Conservation (phyloP, 441 rosid species). For the Metrosideros polymorpha region DNA sequence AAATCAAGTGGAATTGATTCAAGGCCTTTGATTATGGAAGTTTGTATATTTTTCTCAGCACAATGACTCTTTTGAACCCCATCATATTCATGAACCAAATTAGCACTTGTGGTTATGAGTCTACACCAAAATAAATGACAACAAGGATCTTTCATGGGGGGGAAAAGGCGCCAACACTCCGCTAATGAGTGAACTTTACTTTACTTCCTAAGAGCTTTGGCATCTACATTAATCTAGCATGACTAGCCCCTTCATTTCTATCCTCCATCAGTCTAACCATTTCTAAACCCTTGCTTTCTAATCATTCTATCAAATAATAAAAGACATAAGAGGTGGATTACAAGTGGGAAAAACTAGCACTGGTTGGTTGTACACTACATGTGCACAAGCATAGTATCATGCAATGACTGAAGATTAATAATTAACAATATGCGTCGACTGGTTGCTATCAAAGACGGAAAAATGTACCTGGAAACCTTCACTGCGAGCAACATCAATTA, state of each 20-base stretch:
- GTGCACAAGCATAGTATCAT: not conserved
- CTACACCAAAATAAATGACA: not conserved
- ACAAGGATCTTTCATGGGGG: not conserved
- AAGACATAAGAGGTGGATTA: not conserved
- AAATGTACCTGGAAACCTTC: conserved; percentile 63
- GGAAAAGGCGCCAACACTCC: not conserved
- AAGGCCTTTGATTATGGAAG: not conserved
- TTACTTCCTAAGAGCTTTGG: not conserved
- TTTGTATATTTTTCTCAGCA: not conserved
- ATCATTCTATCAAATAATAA: not conserved
- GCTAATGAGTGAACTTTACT: not conserved
- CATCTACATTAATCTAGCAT: not conserved
- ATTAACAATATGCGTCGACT: not conserved
- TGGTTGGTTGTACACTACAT: not conserved
- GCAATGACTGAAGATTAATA: not conserved
- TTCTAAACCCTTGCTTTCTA: not conserved
- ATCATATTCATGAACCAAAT: not conserved
- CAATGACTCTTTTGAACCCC: not conserved
- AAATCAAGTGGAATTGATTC: not conserved
- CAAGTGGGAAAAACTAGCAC: not conserved
- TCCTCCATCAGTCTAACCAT: not conserved
- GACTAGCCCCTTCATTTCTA: not conserved
- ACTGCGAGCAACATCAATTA: conserved; percentile 77
- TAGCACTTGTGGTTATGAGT: not conserved
- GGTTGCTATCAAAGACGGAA: not conserved